A percentile compares a stretch with the other conserved stretches of the same genome.
Evolutionary conservation across 495 filamentous ascomycete species (phyloP).

Genomic region (Glonium stellatum): DNA sequence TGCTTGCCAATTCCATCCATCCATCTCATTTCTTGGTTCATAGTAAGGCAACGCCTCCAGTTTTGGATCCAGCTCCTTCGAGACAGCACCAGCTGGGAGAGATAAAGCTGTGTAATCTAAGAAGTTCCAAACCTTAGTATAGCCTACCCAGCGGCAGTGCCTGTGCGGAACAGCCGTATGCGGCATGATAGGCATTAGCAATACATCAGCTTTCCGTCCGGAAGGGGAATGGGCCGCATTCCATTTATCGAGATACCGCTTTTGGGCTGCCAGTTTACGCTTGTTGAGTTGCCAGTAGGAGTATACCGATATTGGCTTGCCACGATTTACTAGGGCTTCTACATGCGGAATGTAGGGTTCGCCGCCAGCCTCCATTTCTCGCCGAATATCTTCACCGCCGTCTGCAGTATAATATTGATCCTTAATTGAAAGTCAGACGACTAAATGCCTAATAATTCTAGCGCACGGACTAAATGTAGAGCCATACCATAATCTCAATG

Average conservation of each 20-base stretch:
- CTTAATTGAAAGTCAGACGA: conserved; percentile 2
- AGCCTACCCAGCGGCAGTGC: conserved; percentile 32
- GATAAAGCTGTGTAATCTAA: conserved; percentile 31
- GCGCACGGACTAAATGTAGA: conserved; percentile 15
- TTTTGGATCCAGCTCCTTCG: conserved; percentile 17
- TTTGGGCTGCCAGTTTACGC: conserved; percentile 46
- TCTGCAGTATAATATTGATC: conserved; percentile 46
- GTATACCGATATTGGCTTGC: conserved; percentile 46
- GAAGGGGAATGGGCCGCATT: conserved; percentile 30
- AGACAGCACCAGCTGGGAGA: conserved; percentile 25
- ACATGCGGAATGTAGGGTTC: conserved; percentile 53
- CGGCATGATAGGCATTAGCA: conserved; percentile 31
- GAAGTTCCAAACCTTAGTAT: conserved; percentile 33
- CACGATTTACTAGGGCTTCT: conserved; percentile 29
- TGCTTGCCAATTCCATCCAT: conserved; percentile 33
- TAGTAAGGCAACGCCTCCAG: conserved; percentile 18
- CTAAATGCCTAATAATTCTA: not conserved
- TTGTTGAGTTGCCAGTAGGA: conserved; percentile 53
- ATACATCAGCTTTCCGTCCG: conserved; percentile 33
- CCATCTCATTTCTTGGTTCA: conserved; percentile 27
- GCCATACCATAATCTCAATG: conserved; percentile 42
- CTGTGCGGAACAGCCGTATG: conserved; percentile 33
- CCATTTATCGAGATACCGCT: conserved; percentile 53
- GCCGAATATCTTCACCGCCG: conserved; percentile 49
- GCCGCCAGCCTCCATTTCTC: conserved; percentile 41